Evolutionary conservation across 2,329 filamentous ascomycete genomes (phyloP).

Genomic region (Laburnicola sp.): DNA sequence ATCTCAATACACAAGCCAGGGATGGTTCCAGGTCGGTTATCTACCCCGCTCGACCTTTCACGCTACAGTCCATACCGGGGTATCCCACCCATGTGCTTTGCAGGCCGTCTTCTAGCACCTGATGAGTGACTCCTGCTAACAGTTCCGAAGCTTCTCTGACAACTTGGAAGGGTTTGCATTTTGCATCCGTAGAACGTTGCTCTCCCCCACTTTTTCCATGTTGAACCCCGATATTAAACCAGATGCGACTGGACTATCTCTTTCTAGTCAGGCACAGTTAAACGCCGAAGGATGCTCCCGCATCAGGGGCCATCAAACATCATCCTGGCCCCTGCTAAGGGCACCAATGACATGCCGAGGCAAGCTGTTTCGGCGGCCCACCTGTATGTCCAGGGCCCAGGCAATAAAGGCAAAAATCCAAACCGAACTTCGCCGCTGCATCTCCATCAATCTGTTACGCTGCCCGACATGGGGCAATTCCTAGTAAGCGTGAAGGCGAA

Average conservation of each 20-base stretch:
- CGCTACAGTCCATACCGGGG: no score
- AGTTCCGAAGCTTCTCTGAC: no score
- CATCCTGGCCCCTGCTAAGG: conserved; percentile 1
- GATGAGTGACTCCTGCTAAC: no score
- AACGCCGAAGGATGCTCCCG: conserved; percentile 17
- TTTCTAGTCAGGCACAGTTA: conserved; percentile 1
- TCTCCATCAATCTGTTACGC: not conserved
- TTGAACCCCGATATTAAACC: not conserved
- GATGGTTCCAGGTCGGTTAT: not conserved
- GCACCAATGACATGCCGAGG: conserved; percentile 5
- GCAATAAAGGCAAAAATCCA: not conserved
- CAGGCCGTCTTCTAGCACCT: no score
- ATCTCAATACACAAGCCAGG: conserved; percentile 3
- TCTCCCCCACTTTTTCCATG: not conserved
- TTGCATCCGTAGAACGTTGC: not conserved
- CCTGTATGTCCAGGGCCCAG: no score
- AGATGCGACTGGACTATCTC: not conserved
- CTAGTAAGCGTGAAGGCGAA: not conserved
- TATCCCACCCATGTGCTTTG: no score
- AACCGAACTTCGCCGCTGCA: not conserved
- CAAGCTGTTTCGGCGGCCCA: not conserved
- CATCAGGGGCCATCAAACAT: conserved; percentile 7
- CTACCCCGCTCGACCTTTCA: not conserved
- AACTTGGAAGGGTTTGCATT: no score
- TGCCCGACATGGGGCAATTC: not conserved